Conservation (phyloP, 2,329 filamentous ascomycete species). For the Verticillium nubilum region DNA sequence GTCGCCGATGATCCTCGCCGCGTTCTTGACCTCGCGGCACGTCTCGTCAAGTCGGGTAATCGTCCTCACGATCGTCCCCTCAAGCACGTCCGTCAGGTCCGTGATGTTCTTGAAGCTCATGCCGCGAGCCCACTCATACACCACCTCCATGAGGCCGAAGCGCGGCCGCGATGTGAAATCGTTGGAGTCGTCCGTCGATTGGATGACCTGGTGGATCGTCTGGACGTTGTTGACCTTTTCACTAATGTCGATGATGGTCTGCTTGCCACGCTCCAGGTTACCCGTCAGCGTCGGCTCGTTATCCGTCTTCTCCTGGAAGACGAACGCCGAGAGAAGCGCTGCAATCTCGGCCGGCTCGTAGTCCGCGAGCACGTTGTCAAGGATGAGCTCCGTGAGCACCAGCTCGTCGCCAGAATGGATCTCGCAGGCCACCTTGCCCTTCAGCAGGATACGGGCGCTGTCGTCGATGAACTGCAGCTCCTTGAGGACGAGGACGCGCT, state of each 20-base stretch:
- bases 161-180: constrained; percentile 84
- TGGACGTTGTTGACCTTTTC: constrained; percentile 91
- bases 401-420: constrained; percentile 96
- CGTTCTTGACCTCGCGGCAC: constrained; percentile 95
- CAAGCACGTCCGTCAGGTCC: constrained; percentile 89
- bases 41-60: constrained; percentile 94
- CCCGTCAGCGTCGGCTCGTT: constrained; percentile 74
- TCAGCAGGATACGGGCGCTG: constrained; percentile 81
- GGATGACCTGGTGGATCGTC: constrained; percentile 84
- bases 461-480: constrained; percentile 91
- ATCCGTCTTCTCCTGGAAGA: constrained; percentile 96
- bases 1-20: constrained; percentile 90
- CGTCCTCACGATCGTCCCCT: constrained; percentile 93
- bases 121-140: constrained; percentile 95
- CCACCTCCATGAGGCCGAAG: constrained; percentile 94
- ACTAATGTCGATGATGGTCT: constrained; percentile 82
- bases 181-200: constrained; percentile 83
- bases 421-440: constrained; percentile 97
- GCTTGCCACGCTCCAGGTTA: constrained; percentile 74
- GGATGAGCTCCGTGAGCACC: constrained; percentile 89
- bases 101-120: constrained; percentile 99
- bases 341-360: constrained; percentile 97
- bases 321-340: constrained; percentile 85
- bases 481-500: constrained; percentile 85
- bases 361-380: constrained; percentile 93